Base-by-base conservation (phyloP, 257 asterid species). In the Nicotiana tomentosiformis region DNA sequence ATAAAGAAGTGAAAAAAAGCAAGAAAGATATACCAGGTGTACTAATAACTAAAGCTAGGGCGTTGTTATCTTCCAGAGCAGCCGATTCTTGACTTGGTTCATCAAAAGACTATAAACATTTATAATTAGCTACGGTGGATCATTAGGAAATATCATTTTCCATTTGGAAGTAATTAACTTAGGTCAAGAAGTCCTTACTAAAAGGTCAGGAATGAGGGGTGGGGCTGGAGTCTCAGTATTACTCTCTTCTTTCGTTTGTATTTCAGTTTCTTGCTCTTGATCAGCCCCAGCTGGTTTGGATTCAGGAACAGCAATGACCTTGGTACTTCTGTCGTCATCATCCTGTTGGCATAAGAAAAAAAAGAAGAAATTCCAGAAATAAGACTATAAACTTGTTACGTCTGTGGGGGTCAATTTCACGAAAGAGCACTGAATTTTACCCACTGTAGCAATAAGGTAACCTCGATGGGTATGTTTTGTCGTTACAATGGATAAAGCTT, bases 81-180 rank as follows among this genome's bases (percentile, higher is more conserved):
- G 91, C 29, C 14, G 84, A 82, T 93, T 88, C 93, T 84, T 84
- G 90, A 81, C 62, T 82, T 37, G 89, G 88, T 39, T 90, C 96
- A 35, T 91, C 95, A 85, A 91, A 86, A 86, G 91, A 88, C 98
- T 94, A 26, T 8, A 76, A 90, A 70, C 20, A 86, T 84, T 30
- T 7, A 16, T 43, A 17, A 20, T 35, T 67, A 76, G 1, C 23
- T 53, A 60, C 29, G 7, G 23, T 14, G 82, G 68, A 62, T 68
- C 69, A 77, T 68, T 1, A 39, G 26, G 80, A 33, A 83, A 68
- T 77, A 20, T 3, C 72, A 51, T 39, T 7, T 82, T 51, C 53
- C 61, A 35, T 64, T 56, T 67, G 61, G 18, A 20, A 18, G 0
- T 60, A 18, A 20, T 76, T 55, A 17, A 14, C 65, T 58, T 30